phyloP scores from a whole-genome alignment of 345 rosid genomes.

The Capsella bursapastoris region DNA sequence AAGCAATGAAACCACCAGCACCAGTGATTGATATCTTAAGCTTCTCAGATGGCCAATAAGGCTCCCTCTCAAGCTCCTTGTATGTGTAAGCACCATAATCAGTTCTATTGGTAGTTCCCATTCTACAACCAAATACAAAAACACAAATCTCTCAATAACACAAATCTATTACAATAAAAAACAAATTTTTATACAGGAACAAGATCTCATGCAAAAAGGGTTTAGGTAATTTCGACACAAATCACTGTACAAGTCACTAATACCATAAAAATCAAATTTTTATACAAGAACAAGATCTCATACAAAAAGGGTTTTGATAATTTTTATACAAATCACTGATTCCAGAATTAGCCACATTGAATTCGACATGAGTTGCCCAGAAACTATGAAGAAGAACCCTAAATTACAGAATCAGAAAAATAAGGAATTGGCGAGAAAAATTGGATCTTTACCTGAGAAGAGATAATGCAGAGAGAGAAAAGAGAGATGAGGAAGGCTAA shows the following conservation, averaged over 20 bases:
- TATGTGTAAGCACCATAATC: slow-evolving; percentile 82
- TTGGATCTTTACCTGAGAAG: slow-evolving; percentile 39
- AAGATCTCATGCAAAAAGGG: slow-evolving; percentile 30
- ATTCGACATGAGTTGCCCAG: neutral
- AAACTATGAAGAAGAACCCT: neutral
- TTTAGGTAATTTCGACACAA: neutral
- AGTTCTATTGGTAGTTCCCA: slow-evolving; percentile 70
- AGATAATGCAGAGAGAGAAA: slow-evolving; percentile 25
- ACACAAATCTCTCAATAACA: slow-evolving; percentile 4
- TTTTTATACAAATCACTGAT: neutral
- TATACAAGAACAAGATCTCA: slow-evolving; percentile 21
- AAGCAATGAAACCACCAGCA: slow-evolving; percentile 96
- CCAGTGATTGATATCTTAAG: slow-evolving; percentile 87
- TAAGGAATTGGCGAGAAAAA: neutral
- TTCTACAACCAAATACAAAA: slow-evolving; percentile 48
- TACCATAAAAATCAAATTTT: neutral
- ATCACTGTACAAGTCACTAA: neutral
- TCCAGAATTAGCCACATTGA: neutral
- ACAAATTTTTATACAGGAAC: neutral
- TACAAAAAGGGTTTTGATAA: neutral
- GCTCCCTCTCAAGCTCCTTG: slow-evolving; percentile 80
- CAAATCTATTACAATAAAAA: neutral
- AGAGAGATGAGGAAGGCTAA: neutral
- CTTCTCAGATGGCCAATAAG: slow-evolving; percentile 90
- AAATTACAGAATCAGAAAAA: neutral